These are phyloP conservation scores for Ottelia alismoides DNA, from an alignment of 106 monocot species.

Conservation along the genomic window DNA sequence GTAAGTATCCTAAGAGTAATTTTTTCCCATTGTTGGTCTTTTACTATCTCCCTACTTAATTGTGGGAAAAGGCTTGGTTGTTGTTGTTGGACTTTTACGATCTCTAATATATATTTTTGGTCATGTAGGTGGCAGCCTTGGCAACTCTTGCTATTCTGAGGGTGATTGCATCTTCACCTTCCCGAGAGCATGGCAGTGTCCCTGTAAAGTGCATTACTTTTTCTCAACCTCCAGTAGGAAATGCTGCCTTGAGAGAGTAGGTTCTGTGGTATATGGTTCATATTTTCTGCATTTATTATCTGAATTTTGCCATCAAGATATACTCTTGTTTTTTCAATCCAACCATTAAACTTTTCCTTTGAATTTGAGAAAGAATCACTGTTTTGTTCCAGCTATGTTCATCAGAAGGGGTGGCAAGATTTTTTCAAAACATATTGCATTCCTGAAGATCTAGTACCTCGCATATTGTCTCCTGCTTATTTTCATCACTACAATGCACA, in stretches of 20 bases:
- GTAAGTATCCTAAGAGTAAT: conserved; percentile 55
- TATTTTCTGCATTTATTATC: neutral
- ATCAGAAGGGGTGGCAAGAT: conserved; percentile 82
- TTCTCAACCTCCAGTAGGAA: conserved; percentile 98
- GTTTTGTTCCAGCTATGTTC: conserved; percentile 85
- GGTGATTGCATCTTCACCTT: conserved; percentile 50
- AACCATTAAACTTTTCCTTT: neutral
- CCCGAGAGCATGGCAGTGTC: conserved; percentile 59
- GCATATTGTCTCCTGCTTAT: conserved; percentile 94
- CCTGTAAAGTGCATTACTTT: conserved; percentile 95
- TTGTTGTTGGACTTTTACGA: too few species aligned
- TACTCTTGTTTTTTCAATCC: too few species aligned
- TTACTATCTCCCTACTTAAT: too few species aligned
- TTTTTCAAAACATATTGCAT: conserved; percentile 94
- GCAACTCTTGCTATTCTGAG: conserved; percentile 93
- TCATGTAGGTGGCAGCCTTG: conserved; percentile 77
- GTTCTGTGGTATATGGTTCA: conserved; percentile 2
- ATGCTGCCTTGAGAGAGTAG: conserved; percentile 93
- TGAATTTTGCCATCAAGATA: neutral
- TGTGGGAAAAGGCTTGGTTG: too few species aligned
- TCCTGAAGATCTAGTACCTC: conserved; percentile 92
- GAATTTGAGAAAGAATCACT: too few species aligned
- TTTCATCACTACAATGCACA: conserved; percentile 96
- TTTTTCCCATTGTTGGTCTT: too few species aligned
- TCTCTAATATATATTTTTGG: too few species aligned